Base-by-base conservation (phyloP, 345 rosid species). In the Xanthoceras sorbifolium region DNA sequence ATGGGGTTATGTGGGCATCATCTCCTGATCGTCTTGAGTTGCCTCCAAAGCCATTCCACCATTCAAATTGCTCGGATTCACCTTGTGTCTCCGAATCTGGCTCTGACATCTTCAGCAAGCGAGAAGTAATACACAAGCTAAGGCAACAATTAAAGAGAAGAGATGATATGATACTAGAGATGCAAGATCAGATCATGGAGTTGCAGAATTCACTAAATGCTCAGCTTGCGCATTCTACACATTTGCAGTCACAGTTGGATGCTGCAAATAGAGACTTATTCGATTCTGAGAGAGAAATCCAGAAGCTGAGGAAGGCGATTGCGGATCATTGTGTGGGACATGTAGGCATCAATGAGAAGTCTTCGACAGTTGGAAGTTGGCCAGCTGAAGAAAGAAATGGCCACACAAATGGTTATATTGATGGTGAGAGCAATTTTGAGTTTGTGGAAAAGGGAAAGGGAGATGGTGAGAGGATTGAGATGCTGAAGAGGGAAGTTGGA, bases 1-100 rank as follows among this genome's bases (percentile, higher is more conserved):
- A 88, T 79, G 93, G 89, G 36, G 83, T 82, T 74, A 78, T 82
- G 72, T 94, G 98, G 98, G 84, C 84, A 57, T 86, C 97, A 55
- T 90, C 93, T 72, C 97, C 97, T 22, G 97, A 93, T 81, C 88
- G 83, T 55, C 86, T 90, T 66, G 98, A 93, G 84, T 74, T 89
- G 76, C 97, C 97, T 72, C 92, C 87, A 71, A 93, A 85, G 82
- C 91, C 89, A 59, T 90, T 88, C 76, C 88, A 92, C 81, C 93
- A 87, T 63, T 92, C 97, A 6, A 89, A 90, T 72, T 91, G 99
- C 82, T 93, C 97, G 18, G 98, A 93, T 71, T 96, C 98, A 28
- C 97, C 99, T 0, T 86, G 98, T 72, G 99, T 92, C 77, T 96
- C 98, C 57, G 99, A 93, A 81, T 91, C 97, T 9, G 98, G 99